Percentiles rank a stretch among this genome's conserved stretches.
These are phyloP conservation scores for Boletus bicolor DNA, from an alignment of 768 basidiomycete species.

Conservation along the genomic window DNA sequence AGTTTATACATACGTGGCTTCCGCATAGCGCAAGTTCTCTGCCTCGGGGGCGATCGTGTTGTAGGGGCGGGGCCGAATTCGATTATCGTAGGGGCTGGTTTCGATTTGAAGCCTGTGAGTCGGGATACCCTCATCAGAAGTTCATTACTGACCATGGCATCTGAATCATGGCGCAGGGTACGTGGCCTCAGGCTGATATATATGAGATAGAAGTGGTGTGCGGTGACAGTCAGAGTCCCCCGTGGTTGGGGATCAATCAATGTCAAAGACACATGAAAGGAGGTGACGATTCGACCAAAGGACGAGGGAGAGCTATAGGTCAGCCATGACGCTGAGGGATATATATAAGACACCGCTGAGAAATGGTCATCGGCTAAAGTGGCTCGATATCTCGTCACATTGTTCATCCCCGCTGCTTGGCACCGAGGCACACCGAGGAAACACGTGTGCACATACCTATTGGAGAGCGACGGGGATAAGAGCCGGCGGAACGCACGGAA, in stretches of 20 bases:
- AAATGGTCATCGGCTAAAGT: conserved; percentile 9
- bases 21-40: not conserved
- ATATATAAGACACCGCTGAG: conserved; percentile 20
- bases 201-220: not conserved
- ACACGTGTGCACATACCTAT: conserved; percentile 23
- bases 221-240: conserved; percentile 3
- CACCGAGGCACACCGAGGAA: conserved; percentile 9
- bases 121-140: not conserved
- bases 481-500: conserved; percentile 9
- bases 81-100: conserved; percentile 10
- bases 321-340: conserved; percentile 7
- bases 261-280: conserved; percentile 16
- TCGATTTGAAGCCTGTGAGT: not conserved
- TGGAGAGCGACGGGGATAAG: conserved; percentile 9
- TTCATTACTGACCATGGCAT: conserved; percentile 6
- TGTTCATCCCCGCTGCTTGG: conserved; percentile 17
- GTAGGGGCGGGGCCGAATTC: not conserved
- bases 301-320: conserved; percentile 1
- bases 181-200: not conserved
- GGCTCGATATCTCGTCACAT: conserved; percentile 13
- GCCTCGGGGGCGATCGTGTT: not conserved
- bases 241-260: conserved; percentile 8
- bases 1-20: conserved; percentile 9
- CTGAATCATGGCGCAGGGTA: conserved; percentile 10
- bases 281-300: not conserved